Conservation (phyloP, 371 early-diverging fungal genomes). For the Nosema bombycis region DNA sequence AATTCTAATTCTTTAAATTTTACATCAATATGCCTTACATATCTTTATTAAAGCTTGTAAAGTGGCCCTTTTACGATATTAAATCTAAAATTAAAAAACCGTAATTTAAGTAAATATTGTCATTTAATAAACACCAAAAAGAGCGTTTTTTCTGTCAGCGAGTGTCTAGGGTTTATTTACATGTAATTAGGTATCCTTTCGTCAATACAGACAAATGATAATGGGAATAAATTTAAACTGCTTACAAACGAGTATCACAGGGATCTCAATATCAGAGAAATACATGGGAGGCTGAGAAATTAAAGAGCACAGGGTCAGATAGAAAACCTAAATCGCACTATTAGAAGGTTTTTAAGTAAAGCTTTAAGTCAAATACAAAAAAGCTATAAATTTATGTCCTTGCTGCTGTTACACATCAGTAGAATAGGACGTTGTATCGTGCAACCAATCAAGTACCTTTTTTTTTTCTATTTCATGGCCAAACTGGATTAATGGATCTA, state of each 20-base stretch:
- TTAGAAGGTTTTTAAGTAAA: not conserved
- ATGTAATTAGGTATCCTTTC: too few relatives aligned
- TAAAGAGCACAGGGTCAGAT: not conserved
- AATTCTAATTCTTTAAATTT: too few relatives aligned
- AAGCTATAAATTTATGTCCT: not conserved
- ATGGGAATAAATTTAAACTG: not conserved
- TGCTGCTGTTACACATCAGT: not conserved
- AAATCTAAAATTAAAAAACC: too few relatives aligned
- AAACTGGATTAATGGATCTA: not conserved
- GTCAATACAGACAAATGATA: not conserved
- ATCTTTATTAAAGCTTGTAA: too few relatives aligned
- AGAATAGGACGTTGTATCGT: not conserved
- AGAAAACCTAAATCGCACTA: not conserved
- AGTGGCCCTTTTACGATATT: too few relatives aligned
- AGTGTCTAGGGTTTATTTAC: too few relatives aligned
- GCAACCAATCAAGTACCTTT: not conserved
- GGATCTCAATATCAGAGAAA: not conserved
- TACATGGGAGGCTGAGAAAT: not conserved
- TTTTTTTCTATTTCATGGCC: not conserved
- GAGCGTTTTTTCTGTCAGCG: too few relatives aligned
- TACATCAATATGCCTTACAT: too few relatives aligned
- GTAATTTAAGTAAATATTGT: too few relatives aligned
- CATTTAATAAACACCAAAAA: too few relatives aligned
- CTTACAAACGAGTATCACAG: not conserved
- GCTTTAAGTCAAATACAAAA: too few relatives aligned